These are phyloP conservation scores for Eucalyptus fibrosa DNA, from an alignment of 345 rosid genomes.

Conservation along the genomic window DNA sequence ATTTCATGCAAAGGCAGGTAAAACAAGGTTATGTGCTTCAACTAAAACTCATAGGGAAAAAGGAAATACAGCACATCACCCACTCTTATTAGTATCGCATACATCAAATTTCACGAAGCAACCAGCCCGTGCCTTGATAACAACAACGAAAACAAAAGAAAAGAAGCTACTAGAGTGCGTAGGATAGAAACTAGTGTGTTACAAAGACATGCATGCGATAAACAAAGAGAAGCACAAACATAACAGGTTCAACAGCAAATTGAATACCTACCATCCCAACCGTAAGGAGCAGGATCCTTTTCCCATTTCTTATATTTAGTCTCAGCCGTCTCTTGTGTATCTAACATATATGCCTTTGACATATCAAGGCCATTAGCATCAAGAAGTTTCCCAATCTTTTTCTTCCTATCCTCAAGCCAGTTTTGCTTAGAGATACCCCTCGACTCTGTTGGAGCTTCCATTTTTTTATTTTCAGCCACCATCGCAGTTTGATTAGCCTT, in stretches of 20 bases:
- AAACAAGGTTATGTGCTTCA: not conserved
- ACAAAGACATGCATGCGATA: not conserved
- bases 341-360: conserved; percentile 73
- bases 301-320: conserved; percentile 93
- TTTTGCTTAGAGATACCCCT: conserved; percentile 90
- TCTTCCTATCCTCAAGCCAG: conserved; percentile 88
- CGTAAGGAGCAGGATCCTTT: conserved; percentile 84
- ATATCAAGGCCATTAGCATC: conserved; percentile 93
- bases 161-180: not conserved
- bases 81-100: not conserved
- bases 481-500: conserved; percentile 86
- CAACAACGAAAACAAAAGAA: not conserved
- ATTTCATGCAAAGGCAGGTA: not conserved
- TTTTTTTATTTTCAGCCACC: conserved; percentile 79
- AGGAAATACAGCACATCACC: not conserved
- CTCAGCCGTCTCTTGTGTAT: conserved; percentile 89
- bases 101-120: not conserved
- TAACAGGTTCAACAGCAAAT: not conserved
- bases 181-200: not conserved
- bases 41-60: not conserved
- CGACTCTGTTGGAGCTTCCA: conserved; percentile 76
- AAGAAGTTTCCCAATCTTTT: conserved; percentile 76
- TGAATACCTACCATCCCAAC: conserved; percentile 81
- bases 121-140: not conserved
- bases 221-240: not conserved